Evolutionary conservation across 164 flowering plant genomes (phyloP), one percentile per base, ranked within the genome.

Genomic region (Chimonanthus salicifolius): DNA sequence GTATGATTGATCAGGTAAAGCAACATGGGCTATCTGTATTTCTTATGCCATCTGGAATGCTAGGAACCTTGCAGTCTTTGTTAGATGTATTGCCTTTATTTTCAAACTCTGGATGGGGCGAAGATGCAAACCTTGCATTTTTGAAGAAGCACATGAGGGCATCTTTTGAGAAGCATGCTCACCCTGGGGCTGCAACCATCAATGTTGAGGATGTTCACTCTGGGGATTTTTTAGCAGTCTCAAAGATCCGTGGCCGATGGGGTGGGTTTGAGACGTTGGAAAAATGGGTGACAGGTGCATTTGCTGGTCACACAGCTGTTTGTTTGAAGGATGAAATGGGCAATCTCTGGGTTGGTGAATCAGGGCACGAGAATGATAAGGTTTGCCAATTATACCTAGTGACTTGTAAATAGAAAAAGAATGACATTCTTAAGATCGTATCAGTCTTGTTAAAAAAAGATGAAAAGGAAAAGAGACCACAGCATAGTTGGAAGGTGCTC

Each of bases 221-320:
- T 74, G 99, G 99, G 67, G 99, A 96, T 76, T 94, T 96, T 74
- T 83, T 96, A 74, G 99, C 98, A 4, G 82, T 94, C 47, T 94
- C 98, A 48, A 96, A 94, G 83, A 94, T 96, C 75, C 97, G 98
- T 75, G 99, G 99, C 46, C 88, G 97, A 62, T 94, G 99, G 99
- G 99, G 99, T 77, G 99, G 97, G 48, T 94, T 96, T 86, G 99
- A 96, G 84, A 91, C 99, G 49, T 84, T 96, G 67, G 99, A 96
- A 80, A 96, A 96, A 81, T 96, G 99, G 99, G 99, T 96, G 60
- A 96, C 98, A 3, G 99, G 99, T 60, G 96, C 99, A 47, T 96
- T 91, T 87, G 99, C 98, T 77, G 99, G 99, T 67, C 98, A 96
- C 60, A 92, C 99, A 49, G 95, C 99, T 0, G 99, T 96, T 76